A percentile compares a stretch with the other conserved stretches of the same genome.
phyloP scores from a whole-genome alignment of 2,329 filamentous ascomycete species.

The Chrysoporthe austroafricana region DNA sequence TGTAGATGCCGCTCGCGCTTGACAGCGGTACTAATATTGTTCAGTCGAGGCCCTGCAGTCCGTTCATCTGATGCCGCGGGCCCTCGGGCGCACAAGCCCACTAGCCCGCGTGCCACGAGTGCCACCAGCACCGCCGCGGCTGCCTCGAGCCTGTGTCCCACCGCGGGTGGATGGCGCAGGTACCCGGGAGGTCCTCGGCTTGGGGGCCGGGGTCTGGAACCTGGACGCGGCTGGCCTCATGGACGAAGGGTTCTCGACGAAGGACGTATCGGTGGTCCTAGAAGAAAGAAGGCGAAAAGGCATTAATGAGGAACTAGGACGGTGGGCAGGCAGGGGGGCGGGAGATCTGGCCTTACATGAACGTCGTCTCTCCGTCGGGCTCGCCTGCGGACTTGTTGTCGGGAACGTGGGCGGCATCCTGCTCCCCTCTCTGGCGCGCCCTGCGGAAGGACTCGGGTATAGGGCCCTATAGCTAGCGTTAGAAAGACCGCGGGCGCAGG shows the following conservation, averaged over 20 bases:
- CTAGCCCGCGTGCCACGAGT: slow-evolving; percentile 44
- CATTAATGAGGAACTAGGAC: slow-evolving; percentile 30
- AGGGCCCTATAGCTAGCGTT: slow-evolving; percentile 58
- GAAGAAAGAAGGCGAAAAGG: neutral
- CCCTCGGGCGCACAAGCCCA: slow-evolving; percentile 51
- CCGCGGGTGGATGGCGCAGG: slow-evolving; percentile 49
- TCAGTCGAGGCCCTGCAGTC: neutral
- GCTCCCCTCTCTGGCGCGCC: slow-evolving; percentile 61
- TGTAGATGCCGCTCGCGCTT: neutral
- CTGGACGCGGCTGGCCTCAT: slow-evolving; percentile 54
- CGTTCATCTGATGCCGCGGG: slow-evolving; percentile 49
- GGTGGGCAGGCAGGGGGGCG: neutral
- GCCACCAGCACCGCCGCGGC: slow-evolving; percentile 41
- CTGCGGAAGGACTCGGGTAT: slow-evolving; percentile 81
- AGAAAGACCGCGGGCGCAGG: neutral
- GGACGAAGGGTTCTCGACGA: slow-evolving; percentile 80
- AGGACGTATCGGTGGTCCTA: slow-evolving; percentile 89
- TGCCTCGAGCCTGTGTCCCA: slow-evolving; percentile 41
- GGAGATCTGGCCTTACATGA: slow-evolving; percentile 64
- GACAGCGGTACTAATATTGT: neutral
- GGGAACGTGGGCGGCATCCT: slow-evolving; percentile 35
- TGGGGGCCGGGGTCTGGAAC: slow-evolving; percentile 45
- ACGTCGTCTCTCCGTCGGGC: slow-evolving; percentile 74
- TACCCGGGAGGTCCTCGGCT: slow-evolving; percentile 50
- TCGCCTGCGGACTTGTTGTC: slow-evolving; percentile 42